These are phyloP conservation scores for Zasmidium angulare DNA, from an alignment of 2,329 filamentous ascomycete species.

Conservation along the genomic window DNA sequence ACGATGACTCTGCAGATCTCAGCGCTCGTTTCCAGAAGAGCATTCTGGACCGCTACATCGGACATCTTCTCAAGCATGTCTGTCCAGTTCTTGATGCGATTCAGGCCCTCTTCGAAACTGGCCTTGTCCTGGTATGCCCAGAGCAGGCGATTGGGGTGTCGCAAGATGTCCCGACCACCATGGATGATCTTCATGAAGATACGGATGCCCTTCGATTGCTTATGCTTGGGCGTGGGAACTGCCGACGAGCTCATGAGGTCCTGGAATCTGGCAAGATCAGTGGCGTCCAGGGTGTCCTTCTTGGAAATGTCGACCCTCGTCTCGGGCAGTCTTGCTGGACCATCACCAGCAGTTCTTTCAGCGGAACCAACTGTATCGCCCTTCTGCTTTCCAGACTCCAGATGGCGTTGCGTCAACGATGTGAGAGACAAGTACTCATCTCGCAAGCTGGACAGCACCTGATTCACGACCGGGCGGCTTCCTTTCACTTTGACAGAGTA, in stretches of 20 bases:
- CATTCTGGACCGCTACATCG: not conserved
- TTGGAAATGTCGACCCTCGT: not conserved
- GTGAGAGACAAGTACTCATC: too few species aligned
- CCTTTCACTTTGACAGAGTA: not conserved
- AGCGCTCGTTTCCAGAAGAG: not conserved
- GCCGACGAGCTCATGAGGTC: not conserved
- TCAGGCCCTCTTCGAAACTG: not conserved
- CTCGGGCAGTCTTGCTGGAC: not conserved
- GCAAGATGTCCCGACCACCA: too few species aligned
- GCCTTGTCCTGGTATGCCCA: not conserved
- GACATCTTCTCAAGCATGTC: not conserved
- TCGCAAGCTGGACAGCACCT: not conserved
- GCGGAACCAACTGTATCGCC: not conserved
- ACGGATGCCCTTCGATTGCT: not conserved
- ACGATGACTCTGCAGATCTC: not conserved
- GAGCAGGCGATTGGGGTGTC: not conserved
- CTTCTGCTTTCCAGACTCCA: not conserved
- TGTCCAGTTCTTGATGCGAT: not conserved
- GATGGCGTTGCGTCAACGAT: too few species aligned
- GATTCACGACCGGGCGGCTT: not conserved
- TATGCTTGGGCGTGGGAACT: not conserved
- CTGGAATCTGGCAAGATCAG: not conserved
- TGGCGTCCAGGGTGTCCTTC: not conserved
- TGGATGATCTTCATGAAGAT: not conserved
- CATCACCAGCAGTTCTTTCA: not conserved